Evolutionary conservation across 805 yeast genomes (phyloP).

Genomic region (Suhomyces pyralidae): DNA sequence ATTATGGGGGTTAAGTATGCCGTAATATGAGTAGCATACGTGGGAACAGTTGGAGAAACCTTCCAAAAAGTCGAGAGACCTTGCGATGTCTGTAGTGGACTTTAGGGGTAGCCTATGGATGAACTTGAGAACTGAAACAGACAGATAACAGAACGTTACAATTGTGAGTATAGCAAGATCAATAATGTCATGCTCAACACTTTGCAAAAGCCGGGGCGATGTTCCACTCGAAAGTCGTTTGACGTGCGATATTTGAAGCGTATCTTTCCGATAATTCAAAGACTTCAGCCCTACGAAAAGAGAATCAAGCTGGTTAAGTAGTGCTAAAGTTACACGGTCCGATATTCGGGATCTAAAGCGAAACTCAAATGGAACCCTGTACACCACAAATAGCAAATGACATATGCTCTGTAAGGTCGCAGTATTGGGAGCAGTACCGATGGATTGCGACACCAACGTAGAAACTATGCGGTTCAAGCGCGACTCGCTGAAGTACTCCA

Average conservation of each 20-base stretch:
- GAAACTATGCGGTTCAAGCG: constrained; percentile 1
- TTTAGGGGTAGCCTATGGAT: background rate
- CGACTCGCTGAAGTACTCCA: constrained; percentile 2
- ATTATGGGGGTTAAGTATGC: background rate
- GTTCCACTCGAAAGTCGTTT: background rate
- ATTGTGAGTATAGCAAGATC: background rate
- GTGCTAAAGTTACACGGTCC: background rate
- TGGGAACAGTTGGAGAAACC: background rate
- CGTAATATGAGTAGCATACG: background rate
- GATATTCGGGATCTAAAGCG: background rate
- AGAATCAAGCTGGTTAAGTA: background rate
- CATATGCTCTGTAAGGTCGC: background rate
- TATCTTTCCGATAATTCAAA: background rate
- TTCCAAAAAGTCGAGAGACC: background rate
- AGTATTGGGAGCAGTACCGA: background rate
- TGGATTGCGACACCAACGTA: background rate
- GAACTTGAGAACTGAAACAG: background rate
- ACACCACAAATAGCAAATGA: background rate
- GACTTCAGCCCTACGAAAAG: background rate
- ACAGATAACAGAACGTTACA: background rate
- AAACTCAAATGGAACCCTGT: background rate
- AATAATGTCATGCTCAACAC: background rate
- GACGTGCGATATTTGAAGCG: background rate
- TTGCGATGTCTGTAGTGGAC: background rate
- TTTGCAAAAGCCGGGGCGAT: background rate